Conservation (phyloP, 768 basidiomycete genomes). For the Suillus plorans region DNA sequence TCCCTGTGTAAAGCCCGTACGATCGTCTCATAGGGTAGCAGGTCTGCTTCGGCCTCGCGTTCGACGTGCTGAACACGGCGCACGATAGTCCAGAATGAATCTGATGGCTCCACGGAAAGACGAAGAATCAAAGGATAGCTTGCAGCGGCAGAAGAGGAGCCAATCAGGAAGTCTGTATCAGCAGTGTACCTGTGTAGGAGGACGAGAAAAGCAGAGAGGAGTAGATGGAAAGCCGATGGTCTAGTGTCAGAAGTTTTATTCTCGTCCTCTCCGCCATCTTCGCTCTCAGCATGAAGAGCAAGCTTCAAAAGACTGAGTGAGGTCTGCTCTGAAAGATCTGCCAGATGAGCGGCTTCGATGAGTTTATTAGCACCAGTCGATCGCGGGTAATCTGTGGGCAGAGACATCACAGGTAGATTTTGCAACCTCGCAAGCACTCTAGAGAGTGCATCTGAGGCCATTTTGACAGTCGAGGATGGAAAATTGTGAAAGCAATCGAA, state of each 20-base stretch:
- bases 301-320: slow-evolving; percentile 82
- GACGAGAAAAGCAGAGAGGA: slow-evolving; percentile 89
- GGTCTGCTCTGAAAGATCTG: slow-evolving; percentile 71
- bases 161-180: slow-evolving; percentile 91
- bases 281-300: slow-evolving; percentile 66
- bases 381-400: slow-evolving; percentile 95
- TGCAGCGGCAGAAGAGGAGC: slow-evolving; percentile 75
- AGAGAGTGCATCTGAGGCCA: slow-evolving; percentile 36
- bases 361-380: slow-evolving; percentile 70
- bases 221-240: slow-evolving; percentile 87
- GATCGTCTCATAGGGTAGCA: slow-evolving; percentile 77
- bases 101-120: slow-evolving; percentile 76
- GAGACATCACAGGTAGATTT: slow-evolving; percentile 82
- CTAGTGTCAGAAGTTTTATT: slow-evolving; percentile 35
- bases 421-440: slow-evolving; percentile 68
- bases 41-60: slow-evolving; percentile 77
- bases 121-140: slow-evolving; percentile 83
- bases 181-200: slow-evolving; percentile 94
- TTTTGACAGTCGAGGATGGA: slow-evolving; percentile 13
- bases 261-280: slow-evolving; percentile 50
- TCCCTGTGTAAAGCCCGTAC: slow-evolving; percentile 65
- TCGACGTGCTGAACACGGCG: slow-evolving; percentile 83
- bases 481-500: not conserved
- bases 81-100: slow-evolving; percentile 89
- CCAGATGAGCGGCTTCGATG: slow-evolving; percentile 79